Conservation (phyloP, 1,284 basidiomycete species). For the Mixia osmundae region DNA sequence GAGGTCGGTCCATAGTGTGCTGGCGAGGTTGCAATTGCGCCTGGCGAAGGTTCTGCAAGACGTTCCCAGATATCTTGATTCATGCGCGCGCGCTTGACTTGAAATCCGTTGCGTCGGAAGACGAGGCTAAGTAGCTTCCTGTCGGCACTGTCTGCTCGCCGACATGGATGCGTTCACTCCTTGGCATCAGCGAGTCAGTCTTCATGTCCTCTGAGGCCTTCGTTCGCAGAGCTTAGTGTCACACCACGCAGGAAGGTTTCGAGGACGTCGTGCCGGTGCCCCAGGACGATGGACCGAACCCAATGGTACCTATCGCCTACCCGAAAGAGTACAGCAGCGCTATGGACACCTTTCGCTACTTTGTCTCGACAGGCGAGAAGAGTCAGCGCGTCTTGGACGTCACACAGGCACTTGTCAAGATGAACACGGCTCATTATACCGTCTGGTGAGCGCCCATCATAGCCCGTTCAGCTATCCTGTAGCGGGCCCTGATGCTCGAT, state of each 20-base stretch:
- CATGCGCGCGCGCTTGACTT: no score
- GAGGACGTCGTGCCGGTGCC: slow-evolving; percentile 47
- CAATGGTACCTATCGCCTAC: slow-evolving; percentile 74
- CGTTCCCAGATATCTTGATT: no score
- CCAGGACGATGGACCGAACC: slow-evolving; percentile 53
- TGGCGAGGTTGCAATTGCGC: no score
- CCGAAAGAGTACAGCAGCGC: slow-evolving; percentile 67
- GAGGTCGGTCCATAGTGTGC: no score
- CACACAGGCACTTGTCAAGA: slow-evolving; percentile 57
- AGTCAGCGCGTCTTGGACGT: slow-evolving; percentile 54
- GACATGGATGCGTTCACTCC: no score
- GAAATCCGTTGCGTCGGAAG: no score
- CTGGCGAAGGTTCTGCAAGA: no score
- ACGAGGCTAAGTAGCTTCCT: no score
- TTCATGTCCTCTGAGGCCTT: neutral
- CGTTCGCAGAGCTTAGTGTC: slow-evolving; percentile 5
- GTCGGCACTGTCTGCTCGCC: no score
- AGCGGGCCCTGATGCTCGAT: neutral
- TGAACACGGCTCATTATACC: slow-evolving; percentile 82
- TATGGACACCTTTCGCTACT: slow-evolving; percentile 68
- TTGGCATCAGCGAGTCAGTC: neutral
- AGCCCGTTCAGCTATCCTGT: no score
- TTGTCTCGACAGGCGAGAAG: slow-evolving; percentile 49
- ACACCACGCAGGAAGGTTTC: slow-evolving; percentile 44
- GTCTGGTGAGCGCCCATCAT: slow-evolving; percentile 39